A percentile compares a stretch with the other conserved stretches of the same genome.
phyloP scores from a whole-genome alignment of 805 yeast genomes.

The Lachancea waltii region DNA sequence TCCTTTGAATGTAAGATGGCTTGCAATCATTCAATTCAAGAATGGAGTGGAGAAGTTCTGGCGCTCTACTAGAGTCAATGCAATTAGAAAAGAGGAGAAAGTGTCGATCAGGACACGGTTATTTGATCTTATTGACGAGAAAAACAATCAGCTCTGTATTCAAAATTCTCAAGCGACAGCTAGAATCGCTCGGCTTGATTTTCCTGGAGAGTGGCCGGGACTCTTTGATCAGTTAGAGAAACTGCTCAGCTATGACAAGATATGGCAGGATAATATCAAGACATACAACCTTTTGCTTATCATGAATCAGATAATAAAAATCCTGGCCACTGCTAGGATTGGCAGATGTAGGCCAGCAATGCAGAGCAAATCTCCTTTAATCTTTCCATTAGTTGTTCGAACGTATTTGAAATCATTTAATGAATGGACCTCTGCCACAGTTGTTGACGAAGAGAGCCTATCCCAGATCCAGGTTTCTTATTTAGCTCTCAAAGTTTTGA shows the following conservation, averaged over 20 bases:
- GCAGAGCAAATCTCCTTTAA: slow-evolving; percentile 60
- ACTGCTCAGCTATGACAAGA: slow-evolving; percentile 39
- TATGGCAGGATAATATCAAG: slow-evolving; percentile 42
- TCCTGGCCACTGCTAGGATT: slow-evolving; percentile 65
- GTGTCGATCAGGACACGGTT: slow-evolving; percentile 49
- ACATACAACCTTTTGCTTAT: slow-evolving; percentile 59
- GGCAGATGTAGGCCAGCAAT: slow-evolving; percentile 77
- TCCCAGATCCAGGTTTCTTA: slow-evolving; percentile 70
- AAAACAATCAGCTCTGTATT: slow-evolving; percentile 63
- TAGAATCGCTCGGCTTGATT: slow-evolving; percentile 73
- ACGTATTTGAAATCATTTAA: slow-evolving; percentile 55
- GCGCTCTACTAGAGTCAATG: slow-evolving; percentile 58
- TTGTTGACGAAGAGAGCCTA: slow-evolving; percentile 31
- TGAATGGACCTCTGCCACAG: slow-evolving; percentile 46
- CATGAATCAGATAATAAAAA: slow-evolving; percentile 72
- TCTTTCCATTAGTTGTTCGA: slow-evolving; percentile 54
- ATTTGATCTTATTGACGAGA: slow-evolving; percentile 57
- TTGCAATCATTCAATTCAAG: slow-evolving; percentile 80
- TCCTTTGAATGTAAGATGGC: slow-evolving; percentile 71
- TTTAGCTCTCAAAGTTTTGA: slow-evolving; percentile 62
- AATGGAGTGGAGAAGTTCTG: slow-evolving; percentile 82
- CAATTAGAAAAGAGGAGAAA: slow-evolving; percentile 64
- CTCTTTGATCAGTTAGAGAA: slow-evolving; percentile 59
- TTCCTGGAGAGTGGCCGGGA: slow-evolving; percentile 81
- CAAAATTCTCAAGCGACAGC: slow-evolving; percentile 85